Percentiles rank a stretch among this genome's conserved stretches.
Conservation (phyloP, 106 monocot genomes). For the Dendrobium catenatum region DNA sequence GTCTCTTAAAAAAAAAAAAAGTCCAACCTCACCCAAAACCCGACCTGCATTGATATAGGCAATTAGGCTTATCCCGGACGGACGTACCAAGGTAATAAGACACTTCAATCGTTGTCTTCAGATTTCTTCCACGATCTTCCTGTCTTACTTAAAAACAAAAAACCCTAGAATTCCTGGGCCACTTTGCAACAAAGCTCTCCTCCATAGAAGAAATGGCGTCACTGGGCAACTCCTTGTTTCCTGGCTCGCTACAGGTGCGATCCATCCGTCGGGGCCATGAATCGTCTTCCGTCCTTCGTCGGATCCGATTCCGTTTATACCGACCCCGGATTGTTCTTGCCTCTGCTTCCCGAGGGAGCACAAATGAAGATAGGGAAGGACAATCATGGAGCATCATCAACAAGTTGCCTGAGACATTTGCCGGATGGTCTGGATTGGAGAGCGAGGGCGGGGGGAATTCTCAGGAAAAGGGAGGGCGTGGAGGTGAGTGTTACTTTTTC, state of each 20-base stretch:
- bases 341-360: background rate
- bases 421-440: conserved; percentile 21
- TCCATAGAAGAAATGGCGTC: conserved; percentile 14
- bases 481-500: conserved; percentile 18
- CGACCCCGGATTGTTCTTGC: background rate
- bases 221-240: conserved; percentile 5
- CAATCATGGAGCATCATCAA: background rate
- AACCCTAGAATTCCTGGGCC: conserved; percentile 14
- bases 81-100: background rate
- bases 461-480: conserved; percentile 15
- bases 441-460: conserved; percentile 3
- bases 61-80: background rate
- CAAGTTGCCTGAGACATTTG: conserved; percentile 12
- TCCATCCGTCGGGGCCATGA: conserved; percentile 7
- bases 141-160: background rate
- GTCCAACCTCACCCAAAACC: background rate
- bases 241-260: conserved; percentile 22
- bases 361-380: background rate
- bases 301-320: conserved; percentile 14
- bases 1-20: too few relatives aligned
- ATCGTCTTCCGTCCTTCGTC: conserved; percentile 3
- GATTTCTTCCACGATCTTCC: background rate
- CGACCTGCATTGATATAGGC: background rate
- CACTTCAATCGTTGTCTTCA: background rate
- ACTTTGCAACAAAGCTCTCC: background rate